These are phyloP conservation scores for Pseudozyma hubeiensis DNA, from an alignment of 1,284 basidiomycete species.

Conservation along the genomic window DNA sequence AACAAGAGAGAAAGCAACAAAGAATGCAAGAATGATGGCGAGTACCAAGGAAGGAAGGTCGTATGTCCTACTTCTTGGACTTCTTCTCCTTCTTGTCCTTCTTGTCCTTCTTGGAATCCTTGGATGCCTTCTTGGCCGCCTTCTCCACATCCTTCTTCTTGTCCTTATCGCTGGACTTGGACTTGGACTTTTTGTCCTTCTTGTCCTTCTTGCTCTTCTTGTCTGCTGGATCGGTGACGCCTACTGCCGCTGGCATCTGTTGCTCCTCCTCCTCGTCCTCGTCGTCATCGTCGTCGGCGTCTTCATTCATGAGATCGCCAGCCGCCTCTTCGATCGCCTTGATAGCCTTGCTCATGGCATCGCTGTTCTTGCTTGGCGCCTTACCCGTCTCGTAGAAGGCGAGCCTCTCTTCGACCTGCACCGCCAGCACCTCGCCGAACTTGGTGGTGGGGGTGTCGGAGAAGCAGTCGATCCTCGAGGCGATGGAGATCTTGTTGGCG, in stretches of 20 bases:
- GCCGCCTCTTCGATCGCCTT: conserved; percentile 80
- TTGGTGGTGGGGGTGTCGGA: conserved; percentile 85
- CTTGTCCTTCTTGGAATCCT: conserved; percentile 57
- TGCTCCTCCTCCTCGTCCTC: conserved; percentile 74
- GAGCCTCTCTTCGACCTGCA: conserved; percentile 95
- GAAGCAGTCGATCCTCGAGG: conserved; percentile 97
- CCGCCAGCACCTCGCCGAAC: conserved; percentile 91
- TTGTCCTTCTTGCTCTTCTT: conserved; percentile 73
- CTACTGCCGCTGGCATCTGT: conserved; percentile 70
- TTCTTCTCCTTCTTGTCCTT: conserved; percentile 45
- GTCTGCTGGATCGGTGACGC: conserved; percentile 55
- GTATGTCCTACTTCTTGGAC: conserved; percentile 23
- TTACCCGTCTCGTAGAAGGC: conserved; percentile 82
- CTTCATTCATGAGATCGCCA: conserved; percentile 78
- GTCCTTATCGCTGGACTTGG: conserved; percentile 49
- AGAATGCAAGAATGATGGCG: neutral
- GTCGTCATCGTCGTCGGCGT: conserved; percentile 73
- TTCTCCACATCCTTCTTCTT: conserved; percentile 56
- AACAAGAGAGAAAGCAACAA: conserved; percentile 5
- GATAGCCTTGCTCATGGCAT: conserved; percentile 82
- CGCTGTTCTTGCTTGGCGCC: conserved; percentile 65
- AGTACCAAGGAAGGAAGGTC: neutral
- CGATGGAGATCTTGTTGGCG: conserved; percentile 99
- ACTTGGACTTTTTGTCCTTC: conserved; percentile 76
- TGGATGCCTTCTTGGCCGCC: conserved; percentile 64